phyloP scores from a whole-genome alignment of 805 yeast species.

The Hanseniaspora thailandica region DNA sequence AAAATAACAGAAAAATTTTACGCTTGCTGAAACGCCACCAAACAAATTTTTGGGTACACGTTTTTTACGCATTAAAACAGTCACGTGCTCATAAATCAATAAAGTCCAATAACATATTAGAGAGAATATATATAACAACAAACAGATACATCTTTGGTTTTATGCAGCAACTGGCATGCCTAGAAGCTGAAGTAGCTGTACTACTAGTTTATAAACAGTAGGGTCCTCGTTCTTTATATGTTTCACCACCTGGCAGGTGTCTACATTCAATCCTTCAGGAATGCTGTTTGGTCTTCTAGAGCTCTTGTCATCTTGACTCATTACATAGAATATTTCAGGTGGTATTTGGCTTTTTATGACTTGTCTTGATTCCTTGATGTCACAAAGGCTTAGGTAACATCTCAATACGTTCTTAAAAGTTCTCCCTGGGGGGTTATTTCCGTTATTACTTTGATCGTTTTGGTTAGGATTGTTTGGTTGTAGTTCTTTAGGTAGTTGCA shows the following conservation, averaged over 20 bases:
- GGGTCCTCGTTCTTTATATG: slow-evolving; percentile 70
- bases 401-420: slow-evolving; percentile 43
- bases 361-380: slow-evolving; percentile 79
- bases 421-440: background rate
- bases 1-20: too few relatives aligned
- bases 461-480: background rate
- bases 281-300: background rate
- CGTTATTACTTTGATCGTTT: background rate
- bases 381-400: slow-evolving; percentile 82
- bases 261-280: background rate
- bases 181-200: slow-evolving; percentile 60
- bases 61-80: too few relatives aligned
- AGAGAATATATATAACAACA: background rate
- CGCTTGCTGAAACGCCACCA: too few relatives aligned
- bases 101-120: background rate
- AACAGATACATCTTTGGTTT: too few relatives aligned
- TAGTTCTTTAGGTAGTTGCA: slow-evolving; percentile 34
- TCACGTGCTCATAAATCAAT: background rate
- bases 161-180: background rate
- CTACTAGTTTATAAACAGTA: slow-evolving; percentile 75
- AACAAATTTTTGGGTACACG: too few relatives aligned
- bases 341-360: slow-evolving; percentile 77
- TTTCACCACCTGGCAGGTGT: slow-evolving; percentile 41
- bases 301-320: slow-evolving; percentile 20
- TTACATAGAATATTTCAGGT: slow-evolving; percentile 65